These are phyloP conservation scores for Lipomyces orientalis DNA, from an alignment of 805 yeast species.

Conservation along the genomic window DNA sequence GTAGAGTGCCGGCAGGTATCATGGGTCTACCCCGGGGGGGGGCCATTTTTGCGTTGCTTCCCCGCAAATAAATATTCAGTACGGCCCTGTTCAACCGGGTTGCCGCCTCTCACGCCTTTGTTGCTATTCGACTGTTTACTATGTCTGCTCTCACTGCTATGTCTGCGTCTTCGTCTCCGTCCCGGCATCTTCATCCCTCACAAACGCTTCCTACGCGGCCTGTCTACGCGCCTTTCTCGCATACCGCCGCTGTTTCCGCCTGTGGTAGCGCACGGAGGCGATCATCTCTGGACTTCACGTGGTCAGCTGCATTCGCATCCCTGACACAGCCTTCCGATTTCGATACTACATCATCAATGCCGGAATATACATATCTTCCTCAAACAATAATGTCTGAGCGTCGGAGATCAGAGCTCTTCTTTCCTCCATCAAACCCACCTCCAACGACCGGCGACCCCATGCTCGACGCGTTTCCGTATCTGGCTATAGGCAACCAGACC, in stretches of 20 bases:
- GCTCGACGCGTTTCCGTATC: constrained; percentile 9
- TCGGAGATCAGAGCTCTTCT: constrained; percentile 15
- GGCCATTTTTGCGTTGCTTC: too few species aligned
- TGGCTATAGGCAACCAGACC: not conserved
- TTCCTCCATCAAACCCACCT: not conserved
- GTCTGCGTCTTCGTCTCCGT: not conserved
- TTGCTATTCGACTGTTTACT: not conserved
- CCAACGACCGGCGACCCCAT: constrained; percentile 1
- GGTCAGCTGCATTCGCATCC: constrained; percentile 30
- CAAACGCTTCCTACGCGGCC: not conserved
- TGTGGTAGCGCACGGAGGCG: constrained; percentile 16
- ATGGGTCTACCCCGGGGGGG: too few species aligned
- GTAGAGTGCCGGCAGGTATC: too few species aligned
- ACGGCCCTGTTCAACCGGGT: not conserved
- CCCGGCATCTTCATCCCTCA: not conserved
- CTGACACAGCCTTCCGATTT: constrained; percentile 7
- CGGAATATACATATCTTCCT: constrained; percentile 14
- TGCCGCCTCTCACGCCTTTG: not conserved
- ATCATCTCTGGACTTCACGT: constrained; percentile 25
- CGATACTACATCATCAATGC: constrained; percentile 4
- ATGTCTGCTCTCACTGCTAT: not conserved
- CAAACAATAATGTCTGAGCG: constrained; percentile 15
- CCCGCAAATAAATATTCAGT: not conserved
- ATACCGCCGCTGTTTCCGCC: not conserved
- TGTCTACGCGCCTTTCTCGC: not conserved